Evolutionary conservation across 345 rosid genomes (phyloP).

Genomic region (Aquilaria sinensis): DNA sequence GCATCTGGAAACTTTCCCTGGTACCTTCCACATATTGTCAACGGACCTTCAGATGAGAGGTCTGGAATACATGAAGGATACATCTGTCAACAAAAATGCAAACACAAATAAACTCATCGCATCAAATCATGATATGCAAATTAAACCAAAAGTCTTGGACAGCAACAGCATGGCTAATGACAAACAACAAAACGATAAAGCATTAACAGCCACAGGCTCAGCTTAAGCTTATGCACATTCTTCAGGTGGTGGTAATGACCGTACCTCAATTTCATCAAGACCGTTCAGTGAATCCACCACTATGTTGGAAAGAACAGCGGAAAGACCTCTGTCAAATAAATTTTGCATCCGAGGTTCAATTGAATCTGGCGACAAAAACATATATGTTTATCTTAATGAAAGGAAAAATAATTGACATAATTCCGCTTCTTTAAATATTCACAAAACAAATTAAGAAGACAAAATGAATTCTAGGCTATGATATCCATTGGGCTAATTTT

Average conservation of each 20-base stretch:
- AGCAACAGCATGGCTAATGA: no score
- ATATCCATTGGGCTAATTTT: neutral
- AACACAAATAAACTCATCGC: no score
- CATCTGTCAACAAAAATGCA: slow-evolving; percentile 21
- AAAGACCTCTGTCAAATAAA: slow-evolving; percentile 46
- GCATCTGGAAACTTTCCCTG: slow-evolving; percentile 38
- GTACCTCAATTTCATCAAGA: slow-evolving; percentile 70
- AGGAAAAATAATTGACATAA: neutral
- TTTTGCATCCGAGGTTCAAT: slow-evolving; percentile 48
- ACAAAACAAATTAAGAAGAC: neutral
- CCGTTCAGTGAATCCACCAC: slow-evolving; percentile 43
- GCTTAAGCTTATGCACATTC: no score
- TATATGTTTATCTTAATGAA: neutral
- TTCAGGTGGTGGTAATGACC: neutral
- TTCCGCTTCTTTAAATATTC: neutral
- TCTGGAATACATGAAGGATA: slow-evolving; percentile 47
- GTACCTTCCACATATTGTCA: slow-evolving; percentile 45
- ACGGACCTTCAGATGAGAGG: slow-evolving; percentile 45
- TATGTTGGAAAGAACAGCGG: slow-evolving; percentile 54
- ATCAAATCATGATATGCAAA: no score
- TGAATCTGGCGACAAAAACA: slow-evolving; percentile 37
- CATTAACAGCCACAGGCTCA: no score
- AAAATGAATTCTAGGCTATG: neutral
- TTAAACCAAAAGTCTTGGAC: no score
- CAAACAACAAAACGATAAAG: no score